These are phyloP conservation scores for Berkeleyomyces basicola DNA, from an alignment of 2,329 filamentous ascomycete species.

Conservation along the genomic window DNA sequence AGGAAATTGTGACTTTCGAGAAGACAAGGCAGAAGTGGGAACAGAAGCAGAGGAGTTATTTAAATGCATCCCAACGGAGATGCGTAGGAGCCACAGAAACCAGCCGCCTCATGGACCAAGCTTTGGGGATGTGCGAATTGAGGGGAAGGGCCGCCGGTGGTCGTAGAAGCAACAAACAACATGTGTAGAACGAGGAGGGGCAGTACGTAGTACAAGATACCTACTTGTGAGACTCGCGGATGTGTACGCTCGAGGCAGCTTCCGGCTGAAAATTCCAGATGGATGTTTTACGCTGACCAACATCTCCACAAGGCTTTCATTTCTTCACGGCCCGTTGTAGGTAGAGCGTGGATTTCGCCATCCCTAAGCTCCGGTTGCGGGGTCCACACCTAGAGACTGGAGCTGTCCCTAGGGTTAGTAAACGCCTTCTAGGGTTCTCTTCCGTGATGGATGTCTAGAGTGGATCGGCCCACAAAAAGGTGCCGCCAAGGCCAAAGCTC, in stretches of 20 bases:
- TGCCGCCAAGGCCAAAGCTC: slow-evolving; percentile 9
- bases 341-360: slow-evolving; percentile 9
- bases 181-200: not conserved
- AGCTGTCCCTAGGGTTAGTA: not conserved
- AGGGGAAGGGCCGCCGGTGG: not conserved
- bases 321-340: not conserved
- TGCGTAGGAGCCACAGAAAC: not conserved
- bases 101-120: not conserved
- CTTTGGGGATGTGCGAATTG: not conserved
- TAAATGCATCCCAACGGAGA: not conserved
- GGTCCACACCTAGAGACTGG: not conserved
- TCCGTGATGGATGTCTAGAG: not conserved
- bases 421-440: not conserved
- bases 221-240: not conserved
- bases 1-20: not conserved
- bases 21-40: not conserved
- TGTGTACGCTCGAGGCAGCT: not conserved
- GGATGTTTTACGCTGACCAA: not conserved
- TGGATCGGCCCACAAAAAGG: not conserved
- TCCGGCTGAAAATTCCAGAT: not conserved
- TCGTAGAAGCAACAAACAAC: not conserved
- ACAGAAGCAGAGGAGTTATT: not conserved
- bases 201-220: not conserved
- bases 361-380: slow-evolving; percentile 5
- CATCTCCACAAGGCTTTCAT: not conserved